Base-by-base conservation (phyloP, 2,329 filamentous ascomycete species). In the Elsinoe perseae region DNA sequence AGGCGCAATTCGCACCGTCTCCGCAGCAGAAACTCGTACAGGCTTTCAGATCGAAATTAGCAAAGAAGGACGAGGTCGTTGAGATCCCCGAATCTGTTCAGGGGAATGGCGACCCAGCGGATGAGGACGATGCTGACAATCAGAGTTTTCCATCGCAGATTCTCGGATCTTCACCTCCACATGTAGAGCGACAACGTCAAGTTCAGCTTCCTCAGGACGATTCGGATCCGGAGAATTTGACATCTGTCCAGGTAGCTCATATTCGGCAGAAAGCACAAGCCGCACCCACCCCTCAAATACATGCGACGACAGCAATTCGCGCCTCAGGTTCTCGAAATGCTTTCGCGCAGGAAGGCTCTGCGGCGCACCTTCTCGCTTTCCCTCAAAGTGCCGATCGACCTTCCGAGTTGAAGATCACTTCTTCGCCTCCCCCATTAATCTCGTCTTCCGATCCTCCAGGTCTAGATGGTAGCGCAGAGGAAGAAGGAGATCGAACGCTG, bases 301-400 rank as follows among this genome's bases (percentile, higher is more conserved):
- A n/a, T n/a, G n/a, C n/a, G n/a, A n/a, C n/a, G n/a, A n/a, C 40
- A 44, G 18, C 44, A 12, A 16, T 18, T 18, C 44, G 44, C 21
- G 32, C 44, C 16, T 25, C 40, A 8, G 53, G 53, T 8, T 56
- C 53, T 8, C 38, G 53, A n/a, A 56, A 56, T 56, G 53, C 53
- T 3, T 56, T 56, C 48, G 53, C 53, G 14, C 21, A 55, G 14
- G 20, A 5, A 30, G 20, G 25, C 18, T 34, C 48, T n/a, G n/a
- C 30, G 8, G 48, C 28, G 2, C 18, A 28, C 25, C 48, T 16
- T 21, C 38, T 38, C 5, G 34, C 52, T n/a, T 44, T 42, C 10
- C 25, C 36, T 4, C 32, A n/a, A 25, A 30, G 18, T 16, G 32
- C 23, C 2, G 18, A 18, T 6, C 50, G 50, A 3, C 50, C 38